Conservation (phyloP, 768 basidiomycete species). For the Lentinula sp. region DNA sequence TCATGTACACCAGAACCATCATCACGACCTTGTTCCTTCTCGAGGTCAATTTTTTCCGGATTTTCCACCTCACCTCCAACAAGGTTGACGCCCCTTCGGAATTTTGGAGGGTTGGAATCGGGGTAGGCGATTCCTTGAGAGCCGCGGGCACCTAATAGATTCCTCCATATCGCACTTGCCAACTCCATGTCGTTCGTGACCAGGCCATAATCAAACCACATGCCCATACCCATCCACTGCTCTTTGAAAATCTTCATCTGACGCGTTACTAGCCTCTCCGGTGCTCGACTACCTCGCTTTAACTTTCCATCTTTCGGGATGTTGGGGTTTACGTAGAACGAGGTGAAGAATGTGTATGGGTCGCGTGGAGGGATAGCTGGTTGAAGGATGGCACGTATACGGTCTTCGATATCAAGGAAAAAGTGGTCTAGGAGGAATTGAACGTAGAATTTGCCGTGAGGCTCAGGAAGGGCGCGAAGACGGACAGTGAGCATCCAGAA, state of each 20-base stretch:
- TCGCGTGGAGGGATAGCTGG: constrained; percentile 34
- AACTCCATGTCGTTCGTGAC: constrained; percentile 75
- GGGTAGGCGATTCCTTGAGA: constrained; percentile 60
- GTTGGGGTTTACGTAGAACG: constrained; percentile 45
- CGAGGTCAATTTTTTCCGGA: constrained; percentile 44
- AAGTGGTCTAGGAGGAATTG: constrained; percentile 91
- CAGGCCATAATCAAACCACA: constrained; percentile 76
- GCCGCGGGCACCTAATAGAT: constrained; percentile 81
- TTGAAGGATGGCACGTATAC: constrained; percentile 76
- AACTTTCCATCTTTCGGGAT: constrained; percentile 18
- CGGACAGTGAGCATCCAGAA: constrained; percentile 88
- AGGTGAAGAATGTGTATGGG: constrained; percentile 40
- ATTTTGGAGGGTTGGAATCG: constrained; percentile 21
- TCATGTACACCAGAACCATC: constrained; percentile 72
- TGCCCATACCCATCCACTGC: constrained; percentile 80
- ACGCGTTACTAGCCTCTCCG: constrained; percentile 72
- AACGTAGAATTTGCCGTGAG: constrained; percentile 61
- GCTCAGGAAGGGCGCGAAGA: constrained; percentile 71
- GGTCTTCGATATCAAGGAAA: constrained; percentile 90
- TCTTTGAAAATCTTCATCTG: constrained; percentile 93
- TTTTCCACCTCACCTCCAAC: constrained; percentile 60
- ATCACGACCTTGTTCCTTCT: constrained; percentile 53
- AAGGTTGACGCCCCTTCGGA: constrained; percentile 65
- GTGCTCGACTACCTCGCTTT: constrained; percentile 39
- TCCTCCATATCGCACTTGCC: constrained; percentile 87